A percentile compares a stretch with the other conserved stretches of the same genome.
Conservation (phyloP, 2,329 filamentous ascomycete species). For the Talaromyces sp. region DNA sequence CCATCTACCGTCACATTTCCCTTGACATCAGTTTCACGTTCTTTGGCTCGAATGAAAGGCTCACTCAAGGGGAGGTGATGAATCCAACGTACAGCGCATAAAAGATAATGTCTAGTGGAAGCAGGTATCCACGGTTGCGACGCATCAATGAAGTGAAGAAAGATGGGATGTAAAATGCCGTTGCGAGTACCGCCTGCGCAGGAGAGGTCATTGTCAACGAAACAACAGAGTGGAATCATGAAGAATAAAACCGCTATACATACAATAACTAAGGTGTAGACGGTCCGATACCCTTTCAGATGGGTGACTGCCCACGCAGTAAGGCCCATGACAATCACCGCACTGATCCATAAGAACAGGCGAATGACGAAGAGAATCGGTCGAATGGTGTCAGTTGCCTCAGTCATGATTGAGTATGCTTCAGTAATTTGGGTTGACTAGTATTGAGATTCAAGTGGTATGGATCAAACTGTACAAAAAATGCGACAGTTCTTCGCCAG, state of each 20-base stretch:
- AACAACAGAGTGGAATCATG: too few relatives aligned
- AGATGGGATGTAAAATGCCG: slow-evolving; percentile 17
- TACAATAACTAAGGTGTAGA: slow-evolving; percentile 17
- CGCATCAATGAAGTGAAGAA: slow-evolving; percentile 15
- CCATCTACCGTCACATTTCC: slow-evolving; percentile 8
- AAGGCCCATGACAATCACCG: slow-evolving; percentile 16
- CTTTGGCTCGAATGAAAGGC: background rate
- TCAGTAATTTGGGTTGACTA: background rate
- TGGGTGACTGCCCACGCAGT: slow-evolving; percentile 16
- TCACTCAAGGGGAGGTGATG: background rate
- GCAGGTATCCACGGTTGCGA: slow-evolving; percentile 17
- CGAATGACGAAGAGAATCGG: slow-evolving; percentile 15
- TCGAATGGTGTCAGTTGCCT: slow-evolving; percentile 9
- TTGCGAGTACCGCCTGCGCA: slow-evolving; percentile 14
- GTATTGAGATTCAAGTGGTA: background rate
- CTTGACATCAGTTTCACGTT: background rate
- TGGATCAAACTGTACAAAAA: background rate
- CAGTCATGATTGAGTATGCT: background rate
- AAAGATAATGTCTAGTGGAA: slow-evolving; percentile 19
- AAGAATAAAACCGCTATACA: background rate
- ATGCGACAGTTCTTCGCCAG: too few relatives aligned
- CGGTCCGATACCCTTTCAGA: slow-evolving; percentile 14
- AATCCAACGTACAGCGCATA: slow-evolving; percentile 15
- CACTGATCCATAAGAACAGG: slow-evolving; percentile 15
- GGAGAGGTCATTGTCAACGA: background rate